Percentiles rank a stretch among this genome's conserved stretches.
Conservation (phyloP, 345 rosid genomes). For the Lepidium sativum region DNA sequence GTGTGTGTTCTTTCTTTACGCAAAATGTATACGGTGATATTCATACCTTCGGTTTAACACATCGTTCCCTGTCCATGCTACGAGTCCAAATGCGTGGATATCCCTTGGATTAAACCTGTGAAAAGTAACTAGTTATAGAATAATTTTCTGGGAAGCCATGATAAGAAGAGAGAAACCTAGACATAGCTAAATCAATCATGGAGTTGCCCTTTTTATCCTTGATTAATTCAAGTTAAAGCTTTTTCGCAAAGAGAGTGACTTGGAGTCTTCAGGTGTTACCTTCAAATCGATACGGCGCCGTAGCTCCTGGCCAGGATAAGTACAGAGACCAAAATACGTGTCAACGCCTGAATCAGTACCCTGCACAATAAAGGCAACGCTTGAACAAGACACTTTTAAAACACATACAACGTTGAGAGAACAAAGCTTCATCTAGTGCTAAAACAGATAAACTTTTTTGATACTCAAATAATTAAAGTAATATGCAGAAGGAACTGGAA, state of each 20-base stretch:
- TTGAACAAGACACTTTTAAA: background rate
- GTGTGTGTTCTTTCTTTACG: background rate
- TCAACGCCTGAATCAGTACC: slow-evolving; percentile 89
- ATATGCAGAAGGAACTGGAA: background rate
- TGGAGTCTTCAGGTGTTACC: slow-evolving; percentile 33
- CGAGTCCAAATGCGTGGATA: slow-evolving; percentile 77
- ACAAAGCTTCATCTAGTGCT: background rate
- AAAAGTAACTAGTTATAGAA: background rate
- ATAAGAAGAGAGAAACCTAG: background rate
- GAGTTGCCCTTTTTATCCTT: background rate
- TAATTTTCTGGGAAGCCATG: no score
- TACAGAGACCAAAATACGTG: slow-evolving; percentile 85
- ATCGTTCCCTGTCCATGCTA: slow-evolving; percentile 97
- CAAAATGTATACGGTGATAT: background rate
- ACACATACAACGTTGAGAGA: background rate
- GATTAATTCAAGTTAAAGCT: background rate
- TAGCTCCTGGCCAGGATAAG: slow-evolving; percentile 77
- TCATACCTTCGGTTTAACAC: slow-evolving; percentile 78
- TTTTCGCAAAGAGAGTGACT: background rate
- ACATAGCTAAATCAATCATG: background rate
- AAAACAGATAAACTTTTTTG: background rate
- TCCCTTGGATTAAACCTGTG: slow-evolving; percentile 85
- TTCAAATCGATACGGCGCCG: slow-evolving; percentile 82
- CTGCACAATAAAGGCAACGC: slow-evolving; percentile 27
- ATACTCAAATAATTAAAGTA: background rate